Evolutionary conservation across 345 rosid species (phyloP), one percentile per base, ranked within the genome.

Genomic region (Eucalyptus fibrosa): DNA sequence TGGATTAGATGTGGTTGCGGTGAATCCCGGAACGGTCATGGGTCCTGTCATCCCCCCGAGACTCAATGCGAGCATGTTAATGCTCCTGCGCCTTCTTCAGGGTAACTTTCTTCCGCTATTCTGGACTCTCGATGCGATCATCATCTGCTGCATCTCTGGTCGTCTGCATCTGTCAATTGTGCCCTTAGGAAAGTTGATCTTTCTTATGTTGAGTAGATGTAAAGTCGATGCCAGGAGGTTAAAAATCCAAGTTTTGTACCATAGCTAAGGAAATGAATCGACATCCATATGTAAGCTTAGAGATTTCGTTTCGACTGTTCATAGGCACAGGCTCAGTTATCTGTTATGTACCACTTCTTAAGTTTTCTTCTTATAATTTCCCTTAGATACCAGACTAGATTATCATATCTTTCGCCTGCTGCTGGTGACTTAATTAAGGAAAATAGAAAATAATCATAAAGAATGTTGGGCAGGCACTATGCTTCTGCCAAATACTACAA

Each of bases 11-110:
- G 94, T 97, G 60, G 99, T 98, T 92, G 98, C 93, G 89, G 97
- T 98, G 91, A 97, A 98, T 93, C 98, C 99, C 21, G 99, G 98
- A 28, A 96, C 97, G 2, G 99, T 98, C 72, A 93, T 97, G 98
- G 99, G 99, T 13, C 97, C 98, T 88, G 93, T 94, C 49, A 95
- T 98, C 91, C 93, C 98, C 1, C 96, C 97, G 2, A 93, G 93
- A 2, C 91, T 97, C 14, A 96, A 96, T 93, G 98, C 96, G 12
- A 98, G 99, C 93, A 96, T 97, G 99, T 5, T 95, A 90, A 91
- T 97, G 95, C 94, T 97, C 90, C 40, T 89, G 17, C 96, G 97
- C 87, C 96, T 97, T 88, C 95, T 98, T 42, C 92, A 96, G 89
- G 99, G 98, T 97, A 86, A 88, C 86, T 17, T 65, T 87, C 50